A percentile compares a stretch with the other conserved stretches of the same genome.
Conservation (phyloP, 1,284 basidiomycete species). For the Chiua sp. region DNA sequence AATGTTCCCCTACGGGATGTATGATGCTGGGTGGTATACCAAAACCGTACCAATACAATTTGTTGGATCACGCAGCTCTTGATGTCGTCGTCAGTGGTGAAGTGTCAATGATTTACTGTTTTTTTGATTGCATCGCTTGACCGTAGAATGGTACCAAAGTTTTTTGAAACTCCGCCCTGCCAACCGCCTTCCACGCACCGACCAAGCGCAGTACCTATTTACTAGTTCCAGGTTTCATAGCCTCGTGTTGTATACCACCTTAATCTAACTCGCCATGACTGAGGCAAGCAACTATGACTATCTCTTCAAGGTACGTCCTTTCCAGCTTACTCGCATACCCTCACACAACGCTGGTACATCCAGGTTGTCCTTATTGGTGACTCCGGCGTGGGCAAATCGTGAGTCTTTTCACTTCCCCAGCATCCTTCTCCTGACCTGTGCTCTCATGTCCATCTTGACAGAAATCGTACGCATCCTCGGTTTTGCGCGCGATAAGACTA, state of each 20-base stretch:
- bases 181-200: background rate
- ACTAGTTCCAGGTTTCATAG: background rate
- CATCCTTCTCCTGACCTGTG: slow-evolving; percentile 1
- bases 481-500: background rate
- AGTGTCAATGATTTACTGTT: too few species aligned
- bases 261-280: slow-evolving; percentile 58
- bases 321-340: background rate
- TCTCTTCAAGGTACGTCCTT: slow-evolving; percentile 85
- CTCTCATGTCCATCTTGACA: slow-evolving; percentile 2
- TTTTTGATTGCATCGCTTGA: too few species aligned
- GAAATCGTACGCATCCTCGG: slow-evolving; percentile 28
- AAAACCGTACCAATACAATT: too few species aligned
- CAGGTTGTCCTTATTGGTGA: slow-evolving; percentile 98
- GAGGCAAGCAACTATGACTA: slow-evolving; percentile 95
- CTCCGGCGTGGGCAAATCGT: slow-evolving; percentile 99
- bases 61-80: too few species aligned
- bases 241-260: slow-evolving; percentile 16
- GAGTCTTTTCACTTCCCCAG: slow-evolving; percentile 36
- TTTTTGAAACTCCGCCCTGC: slow-evolving; percentile 31
- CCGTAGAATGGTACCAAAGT: too few species aligned
- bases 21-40: too few species aligned
- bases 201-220: too few species aligned
- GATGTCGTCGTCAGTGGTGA: too few species aligned
- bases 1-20: too few species aligned
- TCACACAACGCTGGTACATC: background rate